These are phyloP conservation scores for Ramaria sp. DNA, from an alignment of 768 basidiomycete species.

Conservation along the genomic window DNA sequence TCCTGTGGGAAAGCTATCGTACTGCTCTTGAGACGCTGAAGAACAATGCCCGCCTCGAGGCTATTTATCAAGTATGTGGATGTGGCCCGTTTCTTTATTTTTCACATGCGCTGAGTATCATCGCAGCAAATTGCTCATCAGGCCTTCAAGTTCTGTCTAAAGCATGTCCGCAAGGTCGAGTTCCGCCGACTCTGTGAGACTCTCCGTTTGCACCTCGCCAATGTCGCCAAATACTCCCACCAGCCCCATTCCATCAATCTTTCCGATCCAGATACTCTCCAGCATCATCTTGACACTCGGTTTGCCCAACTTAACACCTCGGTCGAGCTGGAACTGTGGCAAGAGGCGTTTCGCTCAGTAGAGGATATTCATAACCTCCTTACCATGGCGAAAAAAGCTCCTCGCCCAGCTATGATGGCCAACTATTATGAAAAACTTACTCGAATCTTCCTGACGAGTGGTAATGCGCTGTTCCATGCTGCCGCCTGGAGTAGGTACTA, in stretches of 20 bases:
- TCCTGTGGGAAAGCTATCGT: conserved; percentile 98
- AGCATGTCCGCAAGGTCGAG: conserved; percentile 89
- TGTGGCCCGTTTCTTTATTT: conserved; percentile 16
- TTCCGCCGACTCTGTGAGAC: conserved; percentile 96
- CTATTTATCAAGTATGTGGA: conserved; percentile 77
- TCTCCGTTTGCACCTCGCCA: conserved; percentile 85
- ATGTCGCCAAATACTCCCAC: conserved; percentile 90
- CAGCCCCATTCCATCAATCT: conserved; percentile 94
- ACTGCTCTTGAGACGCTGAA: conserved; percentile 93
- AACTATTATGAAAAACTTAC: conserved; percentile 98
- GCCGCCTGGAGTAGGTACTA: conserved; percentile 91
- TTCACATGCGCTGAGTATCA: neutral
- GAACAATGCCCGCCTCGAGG: conserved; percentile 87
- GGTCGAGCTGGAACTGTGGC: conserved; percentile 97
- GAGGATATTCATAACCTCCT: conserved; percentile 97
- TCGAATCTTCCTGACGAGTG: conserved; percentile 91
- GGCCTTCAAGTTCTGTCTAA: conserved; percentile 94
- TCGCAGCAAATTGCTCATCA: conserved; percentile 86
- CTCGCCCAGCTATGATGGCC: conserved; percentile 93
- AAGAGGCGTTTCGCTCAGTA: conserved; percentile 95
- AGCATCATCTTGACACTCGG: conserved; percentile 92
- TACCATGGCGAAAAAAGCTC: conserved; percentile 85
- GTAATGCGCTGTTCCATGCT: conserved; percentile 91
- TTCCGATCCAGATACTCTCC: conserved; percentile 86
- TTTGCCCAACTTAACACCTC: conserved; percentile 95